Conservation (phyloP, 768 basidiomycete species). For the Calocybe indica region DNA sequence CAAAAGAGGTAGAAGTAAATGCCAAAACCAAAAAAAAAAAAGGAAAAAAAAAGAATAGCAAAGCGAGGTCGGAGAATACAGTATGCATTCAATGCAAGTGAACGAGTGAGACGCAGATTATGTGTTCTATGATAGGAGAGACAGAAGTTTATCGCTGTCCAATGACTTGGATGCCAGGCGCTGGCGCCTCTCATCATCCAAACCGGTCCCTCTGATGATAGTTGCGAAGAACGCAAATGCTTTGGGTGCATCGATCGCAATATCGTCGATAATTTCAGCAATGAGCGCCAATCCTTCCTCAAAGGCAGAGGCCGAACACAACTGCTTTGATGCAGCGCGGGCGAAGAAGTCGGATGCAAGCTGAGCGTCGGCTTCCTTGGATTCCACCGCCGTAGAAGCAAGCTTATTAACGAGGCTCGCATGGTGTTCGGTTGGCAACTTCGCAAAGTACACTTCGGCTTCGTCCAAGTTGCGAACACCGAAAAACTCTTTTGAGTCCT, state of each 20-base stretch:
- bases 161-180: constrained; percentile 55
- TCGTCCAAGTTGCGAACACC: constrained; percentile 79
- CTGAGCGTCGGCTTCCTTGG: constrained; percentile 75
- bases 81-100: constrained; percentile 1
- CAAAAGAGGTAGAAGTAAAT: neutral
- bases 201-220: constrained; percentile 63
- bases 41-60: neutral
- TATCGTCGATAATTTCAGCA: constrained; percentile 80
- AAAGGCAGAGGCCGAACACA: constrained; percentile 55
- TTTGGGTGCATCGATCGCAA: constrained; percentile 85
- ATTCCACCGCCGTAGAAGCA: constrained; percentile 67
- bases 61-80: neutral
- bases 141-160: neutral
- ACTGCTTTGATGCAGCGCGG: constrained; percentile 51
- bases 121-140: neutral
- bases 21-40: neutral
- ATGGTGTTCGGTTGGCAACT: constrained; percentile 61
- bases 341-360: constrained; percentile 74
- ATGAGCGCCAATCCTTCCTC: constrained; percentile 68
- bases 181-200: constrained; percentile 55
- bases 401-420: constrained; percentile 69
- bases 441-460: constrained; percentile 81
- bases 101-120: neutral
- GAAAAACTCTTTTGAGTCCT: constrained; percentile 86
- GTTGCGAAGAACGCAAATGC: constrained; percentile 72